phyloP scores from a whole-genome alignment of 345 rosid genomes.

The Salix viminalis region DNA sequence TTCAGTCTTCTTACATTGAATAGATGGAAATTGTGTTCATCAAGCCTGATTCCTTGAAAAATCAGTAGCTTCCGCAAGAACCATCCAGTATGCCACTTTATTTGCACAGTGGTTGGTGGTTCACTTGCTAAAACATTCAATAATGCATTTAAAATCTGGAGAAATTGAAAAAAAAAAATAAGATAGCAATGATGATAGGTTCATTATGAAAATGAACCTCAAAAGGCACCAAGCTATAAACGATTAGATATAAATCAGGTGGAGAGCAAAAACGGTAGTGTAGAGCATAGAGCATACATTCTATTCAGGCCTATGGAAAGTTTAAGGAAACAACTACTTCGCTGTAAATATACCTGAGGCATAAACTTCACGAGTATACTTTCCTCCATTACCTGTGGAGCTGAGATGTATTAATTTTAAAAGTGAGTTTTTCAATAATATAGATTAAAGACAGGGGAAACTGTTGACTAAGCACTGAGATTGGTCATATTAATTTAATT shows the following conservation, averaged over 20 bases:
- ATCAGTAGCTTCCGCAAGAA: conserved; percentile 41
- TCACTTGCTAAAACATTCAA: conserved; percentile 42
- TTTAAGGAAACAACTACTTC: background rate
- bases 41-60: conserved; percentile 32
- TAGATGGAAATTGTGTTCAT: conserved; percentile 25
- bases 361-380: conserved; percentile 28
- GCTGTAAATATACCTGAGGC: conserved; percentile 22
- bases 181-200: background rate
- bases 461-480: background rate
- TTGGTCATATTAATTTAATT: background rate
- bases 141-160: conserved; percentile 43
- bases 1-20: conserved; percentile 45
- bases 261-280: background rate
- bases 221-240: background rate
- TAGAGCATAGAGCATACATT: too few species aligned
- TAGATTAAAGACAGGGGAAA: background rate
- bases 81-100: conserved; percentile 54
- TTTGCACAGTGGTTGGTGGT: conserved; percentile 26
- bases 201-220: conserved; percentile 2
- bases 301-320: background rate
- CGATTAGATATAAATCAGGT: background rate
- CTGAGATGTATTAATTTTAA: conserved; percentile 23
- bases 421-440: background rate
- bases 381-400: conserved; percentile 14
- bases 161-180: background rate